Base-by-base conservation (phyloP, 768 basidiomycete genomes). In the Rhizopogon roseolus region DNA sequence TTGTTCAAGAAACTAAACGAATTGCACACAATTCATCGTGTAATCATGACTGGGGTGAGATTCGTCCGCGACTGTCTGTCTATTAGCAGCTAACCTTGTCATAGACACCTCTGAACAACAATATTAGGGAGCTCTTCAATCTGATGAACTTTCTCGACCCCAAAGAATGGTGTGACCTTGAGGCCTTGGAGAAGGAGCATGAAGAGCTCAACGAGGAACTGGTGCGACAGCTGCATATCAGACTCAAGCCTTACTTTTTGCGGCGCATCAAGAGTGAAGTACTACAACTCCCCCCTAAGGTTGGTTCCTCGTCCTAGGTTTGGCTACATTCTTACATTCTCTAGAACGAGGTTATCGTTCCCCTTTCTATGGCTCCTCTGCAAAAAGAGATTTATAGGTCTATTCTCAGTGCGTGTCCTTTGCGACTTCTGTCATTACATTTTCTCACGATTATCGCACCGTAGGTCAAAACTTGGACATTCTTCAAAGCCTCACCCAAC, bases 121-220 rank as follows among this genome's bases (percentile, higher is more conserved):
- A 98, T 64, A 88, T 99, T 22, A 81, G 92, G 44, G 97, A 99
- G 70, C 71, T 99, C 25, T 96, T 98, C 76, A 98, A 95, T 67
- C 77, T 99, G 41, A 93, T 99, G 85, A 91, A 93, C 66, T 98
- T 98, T 74, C 80, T 98, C 16, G 91, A 94, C 65, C 82, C 88
- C 5, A 59, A 70, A 11, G 75, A 88, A 57, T 92, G 91, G 91
- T 66, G 71, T 5, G 83, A 98, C 64, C 73, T 98, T 19, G 82
- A 86, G 62, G 76, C 67, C 6, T 75, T 98, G 10, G 85, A 88
- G 54, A 81, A 80, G 60, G 79, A 90, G 55, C 86, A 93, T 59
- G 84, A 82, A 57, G 84, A 82, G 11, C 79, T 98, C 22, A 85
- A 79, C 5, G 90, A 93, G 62, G 88, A 90, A 4, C 79, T 88